Evolutionary conservation across 2,329 filamentous ascomycete species (phyloP), one percentile per base, ranked within the genome.

Genomic region (Juglanconis oblonga): DNA sequence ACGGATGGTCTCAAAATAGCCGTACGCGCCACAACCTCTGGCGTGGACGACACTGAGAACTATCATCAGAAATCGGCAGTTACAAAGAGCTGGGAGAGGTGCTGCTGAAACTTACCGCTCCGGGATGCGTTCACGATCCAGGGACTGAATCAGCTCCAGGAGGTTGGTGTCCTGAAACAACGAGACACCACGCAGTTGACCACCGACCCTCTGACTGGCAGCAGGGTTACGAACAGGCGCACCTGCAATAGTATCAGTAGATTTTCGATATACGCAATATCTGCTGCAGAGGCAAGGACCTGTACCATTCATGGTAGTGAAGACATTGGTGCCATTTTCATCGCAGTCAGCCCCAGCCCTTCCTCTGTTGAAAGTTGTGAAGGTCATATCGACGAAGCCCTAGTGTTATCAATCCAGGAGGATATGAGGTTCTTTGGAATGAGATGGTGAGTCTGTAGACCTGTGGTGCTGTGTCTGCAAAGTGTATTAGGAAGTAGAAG

Each of bases 1-100:
- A 44, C 81, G 70, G 1, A 82, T 86, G n/a, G 82, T 79, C 69
- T 87, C 83, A 63, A 87, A 88, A 54, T 84, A 78, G 17, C 83
- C 83, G 62, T 77, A 82, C 0, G 81, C 81, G 35, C 61, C 79
- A 33, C 73, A 74, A 31, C 76, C 79, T 64, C 79, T 78, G 29
- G 81, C 79, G 62, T 83, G 79, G n/a, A 83, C 80, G 10, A 81
- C 51, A 50, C 68, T 61, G 53, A 10, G 9, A 47, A n/a, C n/a
- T n/a, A n/a, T n/a, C n/a, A n/a, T n/a, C n/a, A 31, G 9, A 31
- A 24, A 9, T 31, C 24, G 10, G 9, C 9, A 32, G 9, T 48
- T n/a, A 10, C 24, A 51, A 5, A 44, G 13, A 45, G 8, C 14
- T 45, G 8, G 13, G 42, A n/a, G 3, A 14, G 17, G 13, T 5